Percentiles rank a stretch among this genome's conserved stretches.
phyloP scores from a whole-genome alignment of 1,284 basidiomycete genomes.

The Sanguinoderma infundibulare region DNA sequence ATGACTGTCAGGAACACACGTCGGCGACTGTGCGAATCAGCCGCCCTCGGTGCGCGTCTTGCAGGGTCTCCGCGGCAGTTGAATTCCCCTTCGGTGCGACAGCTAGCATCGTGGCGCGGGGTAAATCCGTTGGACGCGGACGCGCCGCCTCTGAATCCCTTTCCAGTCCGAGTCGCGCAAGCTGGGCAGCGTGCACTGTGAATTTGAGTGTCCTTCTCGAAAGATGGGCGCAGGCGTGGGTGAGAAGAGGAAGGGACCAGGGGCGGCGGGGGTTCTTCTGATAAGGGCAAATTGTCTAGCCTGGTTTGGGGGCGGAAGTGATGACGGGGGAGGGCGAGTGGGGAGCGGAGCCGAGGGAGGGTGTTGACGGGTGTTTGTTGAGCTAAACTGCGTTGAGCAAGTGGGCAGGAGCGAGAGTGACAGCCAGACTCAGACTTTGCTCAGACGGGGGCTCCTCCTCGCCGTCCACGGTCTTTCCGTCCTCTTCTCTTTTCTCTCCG shows the following conservation, averaged over 20 bases:
- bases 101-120: not conserved
- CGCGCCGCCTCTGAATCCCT: not conserved
- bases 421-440: not conserved
- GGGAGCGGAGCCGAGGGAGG: slow-evolving; percentile 15
- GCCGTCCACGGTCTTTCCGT: slow-evolving; percentile 10
- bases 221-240: too few species aligned
- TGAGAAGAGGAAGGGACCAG: not conserved
- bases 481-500: slow-evolving; percentile 16
- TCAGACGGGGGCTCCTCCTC: not conserved
- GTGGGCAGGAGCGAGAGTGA: too few species aligned
- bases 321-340: slow-evolving; percentile 1
- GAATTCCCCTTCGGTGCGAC: not conserved
- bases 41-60: not conserved
- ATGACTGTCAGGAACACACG: slow-evolving; percentile 1
- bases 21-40: not conserved
- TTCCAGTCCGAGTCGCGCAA: too few species aligned
- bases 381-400: slow-evolving; percentile 21
- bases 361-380: slow-evolving; percentile 27
- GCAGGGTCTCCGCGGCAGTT: not conserved
- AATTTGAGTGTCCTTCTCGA: too few species aligned
- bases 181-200: too few species aligned
- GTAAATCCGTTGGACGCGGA: not conserved
- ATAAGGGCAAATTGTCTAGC: not conserved
- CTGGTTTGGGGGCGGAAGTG: not conserved
- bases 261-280: slow-evolving; percentile 1